Evolutionary conservation across 1,284 basidiomycete species (phyloP), one percentile per base, ranked within the genome.

Genomic region (Pisolithus thermaeus): DNA sequence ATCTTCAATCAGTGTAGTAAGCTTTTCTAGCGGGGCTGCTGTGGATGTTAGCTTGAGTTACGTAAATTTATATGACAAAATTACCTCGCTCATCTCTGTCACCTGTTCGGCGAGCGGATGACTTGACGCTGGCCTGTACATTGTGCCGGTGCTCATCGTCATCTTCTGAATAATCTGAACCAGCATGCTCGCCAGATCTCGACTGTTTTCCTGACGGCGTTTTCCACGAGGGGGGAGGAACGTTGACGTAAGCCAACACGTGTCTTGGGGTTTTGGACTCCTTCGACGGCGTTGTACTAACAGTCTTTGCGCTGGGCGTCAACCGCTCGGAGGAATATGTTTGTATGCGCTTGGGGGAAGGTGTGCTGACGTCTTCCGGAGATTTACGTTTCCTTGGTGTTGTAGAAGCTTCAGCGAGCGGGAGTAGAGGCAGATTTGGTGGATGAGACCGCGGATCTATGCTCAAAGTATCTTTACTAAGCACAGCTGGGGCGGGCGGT

Each of bases 1-100:
- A 52, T 95, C 91, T 55, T 95, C 91, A 1, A 95, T 72, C 18
- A 87, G 65, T 6, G 76, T 75, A 2, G 73, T 75, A 5, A 96
- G 74, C 63, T 89, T 93, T 61, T 91, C 83, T 7, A 91, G 69
- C 0, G 87, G 83, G 1, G 69, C 87, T 91, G 58, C 37, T 52
- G 36, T 35, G 25, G 27, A 49, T 44, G 51, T 49, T 52, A 54
- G 55, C 45, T 23, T 44, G 39, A 40, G 22, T 42, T 46, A 39
- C 47, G 47, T 23, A 38, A 37, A 38, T 14, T 47, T 40, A 25
- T 45, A 27, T 18, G 3, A 23, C 28, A 22, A 9, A 14, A 6
- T 43, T 58, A 90, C 87, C 83, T 70, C 88, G 71, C 27, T 84
- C 83, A 64, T 92, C 90, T 45, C 88, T 74, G 54, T 88, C 87